phyloP scores from a whole-genome alignment of 305 asterid genomes.

The Solanum hybrid region DNA sequence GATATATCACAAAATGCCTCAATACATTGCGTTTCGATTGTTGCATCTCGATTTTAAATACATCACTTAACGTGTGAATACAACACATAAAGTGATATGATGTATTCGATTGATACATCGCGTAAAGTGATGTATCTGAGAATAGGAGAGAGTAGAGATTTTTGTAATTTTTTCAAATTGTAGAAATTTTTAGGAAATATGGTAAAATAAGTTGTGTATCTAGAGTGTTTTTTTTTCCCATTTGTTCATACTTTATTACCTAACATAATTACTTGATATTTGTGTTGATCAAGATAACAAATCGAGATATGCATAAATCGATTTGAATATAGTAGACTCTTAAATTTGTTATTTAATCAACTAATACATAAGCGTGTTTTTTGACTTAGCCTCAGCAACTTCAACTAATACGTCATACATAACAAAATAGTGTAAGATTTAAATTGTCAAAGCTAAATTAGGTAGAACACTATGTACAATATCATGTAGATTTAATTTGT shows the following conservation, averaged over 20 bases:
- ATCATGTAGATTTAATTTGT: too few species aligned
- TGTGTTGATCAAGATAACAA: neutral
- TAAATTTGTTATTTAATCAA: neutral
- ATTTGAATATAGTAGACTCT: neutral
- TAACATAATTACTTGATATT: neutral
- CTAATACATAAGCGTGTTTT: neutral
- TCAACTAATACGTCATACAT: too few species aligned
- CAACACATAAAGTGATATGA: too few species aligned
- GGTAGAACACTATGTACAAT: too few species aligned
- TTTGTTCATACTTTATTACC: neutral
- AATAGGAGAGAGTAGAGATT: too few species aligned
- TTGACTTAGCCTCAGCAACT: neutral
- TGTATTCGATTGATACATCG: too few species aligned
- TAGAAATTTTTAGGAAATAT: too few species aligned
- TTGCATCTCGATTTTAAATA: neutral
- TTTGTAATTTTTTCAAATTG: too few species aligned
- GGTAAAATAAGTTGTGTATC: neutral
- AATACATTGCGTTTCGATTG: rapidly evolving
- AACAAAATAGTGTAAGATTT: too few species aligned
- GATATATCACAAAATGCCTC: too few species aligned
- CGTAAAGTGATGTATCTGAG: neutral
- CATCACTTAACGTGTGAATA: too few species aligned
- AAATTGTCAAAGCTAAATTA: neutral
- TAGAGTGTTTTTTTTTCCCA: neutral
- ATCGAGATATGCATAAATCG: neutral